Evolutionary conservation across 768 basidiomycete genomes (phyloP), one percentile per base, ranked within the genome.

Genomic region (Boletus reticuloceps): DNA sequence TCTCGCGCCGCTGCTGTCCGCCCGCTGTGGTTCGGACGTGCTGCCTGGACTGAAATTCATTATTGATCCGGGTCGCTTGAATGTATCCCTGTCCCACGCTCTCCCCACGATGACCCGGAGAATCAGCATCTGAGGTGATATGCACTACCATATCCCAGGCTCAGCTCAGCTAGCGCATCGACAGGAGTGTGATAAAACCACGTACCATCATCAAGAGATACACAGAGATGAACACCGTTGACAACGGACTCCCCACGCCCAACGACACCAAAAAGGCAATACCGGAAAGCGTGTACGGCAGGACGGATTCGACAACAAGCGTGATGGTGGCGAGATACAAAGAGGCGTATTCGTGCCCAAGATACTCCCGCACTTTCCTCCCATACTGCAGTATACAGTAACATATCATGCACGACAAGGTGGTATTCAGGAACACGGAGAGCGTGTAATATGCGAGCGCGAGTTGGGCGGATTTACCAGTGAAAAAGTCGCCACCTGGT

Each of bases 211-310:
- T 52, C 45, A 61, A 6, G 14, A 61, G 4, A 31, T 65, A 60
- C 8, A 69, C 48, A 4, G 19, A 36, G 3, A 45, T 1, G 36
- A 69, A 64, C 9, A 19, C 48, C n/a, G 25, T 22, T 22, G 64
- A 61, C 2, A 43, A 50, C 27, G 56, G 5, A 38, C 64, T 70
- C 2, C 19, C 27, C 2, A 57, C n/a, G 3, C 65, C 59, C 31
- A 65, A 46, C 6, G 63, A 51, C 14, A 63, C 51, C 41, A 68
- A 39, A 39, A 70, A 70, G 5, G 60, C 60, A 4, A 70, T 52
- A 4, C 67, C 64, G 6, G 54, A 55, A 32, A 69, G 16, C 16
- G 66, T 69, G 44, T 54, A 67, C 8, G 67, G 67, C 43, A 65
- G 37, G 16, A 64, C 53, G 2, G 66, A 68, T 41, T 69, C 67